Evolutionary conservation across 495 filamentous ascomycete species (phyloP).

Genomic region (Aspergillus heteromorphus): DNA sequence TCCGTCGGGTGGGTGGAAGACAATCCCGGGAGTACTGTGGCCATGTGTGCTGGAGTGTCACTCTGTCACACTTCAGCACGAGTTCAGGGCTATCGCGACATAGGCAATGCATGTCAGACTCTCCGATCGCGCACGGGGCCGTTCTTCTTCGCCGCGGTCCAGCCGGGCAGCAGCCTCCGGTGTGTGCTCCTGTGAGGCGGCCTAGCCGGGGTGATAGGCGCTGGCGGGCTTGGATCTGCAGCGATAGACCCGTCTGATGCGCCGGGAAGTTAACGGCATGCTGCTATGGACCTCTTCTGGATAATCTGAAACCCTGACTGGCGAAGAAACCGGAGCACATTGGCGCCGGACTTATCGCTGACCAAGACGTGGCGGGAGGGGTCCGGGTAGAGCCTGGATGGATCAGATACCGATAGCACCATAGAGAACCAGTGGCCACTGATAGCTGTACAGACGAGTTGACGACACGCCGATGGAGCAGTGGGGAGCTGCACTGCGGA

Average conservation of each 20-base stretch:
- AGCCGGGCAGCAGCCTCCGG: background rate
- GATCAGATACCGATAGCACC: background rate
- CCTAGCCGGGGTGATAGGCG: background rate
- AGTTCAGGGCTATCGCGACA: background rate
- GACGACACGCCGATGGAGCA: background rate
- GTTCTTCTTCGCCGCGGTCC: background rate
- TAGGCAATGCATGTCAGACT: background rate
- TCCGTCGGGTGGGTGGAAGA: background rate
- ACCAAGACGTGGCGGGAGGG: background rate
- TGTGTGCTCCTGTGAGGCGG: background rate
- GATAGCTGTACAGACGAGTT: background rate
- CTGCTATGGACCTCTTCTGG: background rate
- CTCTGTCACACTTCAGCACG: background rate
- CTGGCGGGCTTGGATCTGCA: background rate
- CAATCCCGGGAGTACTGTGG: background rate
- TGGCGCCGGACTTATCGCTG: background rate
- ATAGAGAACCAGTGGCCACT: no score
- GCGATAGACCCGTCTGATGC: background rate
- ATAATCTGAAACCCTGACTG: background rate
- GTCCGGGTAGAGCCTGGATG: background rate
- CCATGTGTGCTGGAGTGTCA: background rate
- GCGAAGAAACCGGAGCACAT: background rate
- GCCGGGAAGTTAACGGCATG: conserved; percentile 1
- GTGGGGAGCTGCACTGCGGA: background rate
- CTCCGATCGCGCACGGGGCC: background rate